Conservation (phyloP, 176 grass and related monocot species). For the Puccinellia tenuiflora region DNA sequence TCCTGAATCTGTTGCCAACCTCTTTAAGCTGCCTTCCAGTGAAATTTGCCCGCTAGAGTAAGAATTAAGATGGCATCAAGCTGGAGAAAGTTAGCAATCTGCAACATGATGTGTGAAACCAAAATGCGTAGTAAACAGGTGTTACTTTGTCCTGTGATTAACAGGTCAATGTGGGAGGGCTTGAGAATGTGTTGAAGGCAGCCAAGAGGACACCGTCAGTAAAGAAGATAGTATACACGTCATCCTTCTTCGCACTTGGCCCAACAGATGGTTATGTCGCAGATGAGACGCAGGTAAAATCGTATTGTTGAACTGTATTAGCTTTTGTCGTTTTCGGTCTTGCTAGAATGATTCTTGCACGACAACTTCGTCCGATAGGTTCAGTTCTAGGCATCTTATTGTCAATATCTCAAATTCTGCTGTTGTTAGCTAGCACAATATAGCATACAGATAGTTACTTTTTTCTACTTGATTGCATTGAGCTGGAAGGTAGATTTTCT, state of each 20-base stretch:
- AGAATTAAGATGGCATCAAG: not conserved
- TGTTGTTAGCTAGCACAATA: not conserved
- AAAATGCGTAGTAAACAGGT: not conserved
- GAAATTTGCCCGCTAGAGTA: not conserved
- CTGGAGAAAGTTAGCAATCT: not conserved
- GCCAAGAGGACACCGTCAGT: slow-evolving; percentile 53
- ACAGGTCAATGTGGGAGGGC: slow-evolving; percentile 87
- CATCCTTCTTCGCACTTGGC: slow-evolving; percentile 78
- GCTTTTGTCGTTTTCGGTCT: not conserved
- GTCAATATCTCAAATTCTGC: not conserved
- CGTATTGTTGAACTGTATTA: not conserved
- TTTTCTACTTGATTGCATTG: not conserved
- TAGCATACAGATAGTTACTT: not conserved
- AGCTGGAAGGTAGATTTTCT: not conserved
- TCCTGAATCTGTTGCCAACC: not conserved
- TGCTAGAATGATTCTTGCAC: not conserved
- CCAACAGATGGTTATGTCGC: slow-evolving; percentile 70
- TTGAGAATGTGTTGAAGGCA: slow-evolving; percentile 72
- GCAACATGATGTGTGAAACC: not conserved
- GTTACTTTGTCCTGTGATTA: not conserved
- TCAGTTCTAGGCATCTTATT: not conserved
- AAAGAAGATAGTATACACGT: slow-evolving; percentile 83
- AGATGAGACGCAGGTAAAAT: slow-evolving; percentile 78
- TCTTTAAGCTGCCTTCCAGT: not conserved
- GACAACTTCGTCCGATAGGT: not conserved